Evolutionary conservation across 192 early-diverging fungal genomes (phyloP).

Genomic region (Coemansia reversa): DNA sequence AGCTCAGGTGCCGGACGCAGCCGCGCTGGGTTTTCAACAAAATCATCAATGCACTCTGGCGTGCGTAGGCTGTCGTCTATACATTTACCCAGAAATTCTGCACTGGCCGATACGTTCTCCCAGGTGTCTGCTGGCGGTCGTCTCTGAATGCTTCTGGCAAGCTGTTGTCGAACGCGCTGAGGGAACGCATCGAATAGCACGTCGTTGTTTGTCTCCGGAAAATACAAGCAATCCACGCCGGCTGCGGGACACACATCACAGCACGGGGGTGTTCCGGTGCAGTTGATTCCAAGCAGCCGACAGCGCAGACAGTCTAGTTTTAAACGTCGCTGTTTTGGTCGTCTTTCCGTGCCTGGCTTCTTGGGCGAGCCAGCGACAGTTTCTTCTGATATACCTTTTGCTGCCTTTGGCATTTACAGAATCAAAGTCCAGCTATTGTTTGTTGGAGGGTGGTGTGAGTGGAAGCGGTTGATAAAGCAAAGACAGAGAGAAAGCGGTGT

Average conservation of each 20-base stretch:
- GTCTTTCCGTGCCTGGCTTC: background rate
- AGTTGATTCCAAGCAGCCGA: conserved; percentile 17
- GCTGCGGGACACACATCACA: conserved; percentile 19
- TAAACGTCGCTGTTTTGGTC: background rate
- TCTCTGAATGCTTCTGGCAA: background rate
- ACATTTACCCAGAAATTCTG: conserved; percentile 28
- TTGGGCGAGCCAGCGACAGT: background rate
- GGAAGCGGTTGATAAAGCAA: conserved; percentile 5
- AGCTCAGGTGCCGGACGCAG: background rate
- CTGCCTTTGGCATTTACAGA: background rate
- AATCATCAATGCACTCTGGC: conserved; percentile 15
- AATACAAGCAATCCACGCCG: conserved; percentile 16
- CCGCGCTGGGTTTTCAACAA: conserved; percentile 21
- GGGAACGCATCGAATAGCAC: conserved; percentile 18
- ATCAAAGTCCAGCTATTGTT: background rate
- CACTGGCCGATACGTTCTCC: conserved; percentile 10
- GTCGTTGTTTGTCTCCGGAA: conserved; percentile 14
- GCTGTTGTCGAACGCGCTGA: background rate
- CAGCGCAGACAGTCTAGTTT: conserved; percentile 31
- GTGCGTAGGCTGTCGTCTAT: background rate
- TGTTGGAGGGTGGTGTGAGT: background rate
- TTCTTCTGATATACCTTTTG: background rate
- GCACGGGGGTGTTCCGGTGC: conserved; percentile 2
- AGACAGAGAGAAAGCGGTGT: background rate
- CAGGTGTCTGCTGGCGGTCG: conserved; percentile 1